These are phyloP conservation scores for Botryobasidium botryosum DNA, from an alignment of 768 basidiomycete genomes.

Conservation along the genomic window DNA sequence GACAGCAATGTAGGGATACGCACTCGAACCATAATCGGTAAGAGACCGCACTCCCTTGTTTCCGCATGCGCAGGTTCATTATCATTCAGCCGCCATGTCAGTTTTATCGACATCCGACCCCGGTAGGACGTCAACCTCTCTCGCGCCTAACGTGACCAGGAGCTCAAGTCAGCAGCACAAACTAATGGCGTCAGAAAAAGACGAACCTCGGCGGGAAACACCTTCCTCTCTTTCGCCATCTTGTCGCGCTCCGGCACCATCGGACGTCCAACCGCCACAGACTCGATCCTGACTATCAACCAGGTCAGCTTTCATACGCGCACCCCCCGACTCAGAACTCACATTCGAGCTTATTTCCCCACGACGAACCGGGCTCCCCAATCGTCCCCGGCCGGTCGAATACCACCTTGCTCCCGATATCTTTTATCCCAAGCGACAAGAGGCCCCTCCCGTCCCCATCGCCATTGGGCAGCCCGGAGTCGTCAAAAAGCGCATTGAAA, in stretches of 20 bases:
- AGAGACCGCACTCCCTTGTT: slow-evolving; percentile 70
- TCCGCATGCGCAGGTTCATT: slow-evolving; percentile 49
- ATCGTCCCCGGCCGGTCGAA: slow-evolving; percentile 58
- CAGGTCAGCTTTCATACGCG: background rate
- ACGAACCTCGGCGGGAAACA: slow-evolving; percentile 78
- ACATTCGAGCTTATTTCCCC: slow-evolving; percentile 81
- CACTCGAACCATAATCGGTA: slow-evolving; percentile 96
- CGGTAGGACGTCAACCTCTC: slow-evolving; percentile 87
- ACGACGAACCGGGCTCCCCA: slow-evolving; percentile 16
- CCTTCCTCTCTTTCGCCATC: slow-evolving; percentile 50
- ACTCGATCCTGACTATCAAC: slow-evolving; percentile 71
- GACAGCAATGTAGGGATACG: slow-evolving; percentile 19
- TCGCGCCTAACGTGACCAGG: slow-evolving; percentile 44
- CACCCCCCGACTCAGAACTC: slow-evolving; percentile 22
- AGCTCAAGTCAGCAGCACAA: slow-evolving; percentile 2
- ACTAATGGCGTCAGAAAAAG: background rate
- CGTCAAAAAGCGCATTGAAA: slow-evolving; percentile 93
- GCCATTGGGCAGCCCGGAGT: slow-evolving; percentile 63
- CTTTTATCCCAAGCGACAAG: slow-evolving; percentile 56
- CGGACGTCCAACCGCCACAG: slow-evolving; percentile 66
- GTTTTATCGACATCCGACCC: slow-evolving; percentile 70
- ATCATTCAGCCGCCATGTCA: slow-evolving; percentile 72
- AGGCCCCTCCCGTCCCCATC: slow-evolving; percentile 69
- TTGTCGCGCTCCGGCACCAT: slow-evolving; percentile 76
- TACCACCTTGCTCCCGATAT: slow-evolving; percentile 82